phyloP scores from a whole-genome alignment of 2,329 filamentous ascomycete genomes.

The Aspergillus persii region DNA sequence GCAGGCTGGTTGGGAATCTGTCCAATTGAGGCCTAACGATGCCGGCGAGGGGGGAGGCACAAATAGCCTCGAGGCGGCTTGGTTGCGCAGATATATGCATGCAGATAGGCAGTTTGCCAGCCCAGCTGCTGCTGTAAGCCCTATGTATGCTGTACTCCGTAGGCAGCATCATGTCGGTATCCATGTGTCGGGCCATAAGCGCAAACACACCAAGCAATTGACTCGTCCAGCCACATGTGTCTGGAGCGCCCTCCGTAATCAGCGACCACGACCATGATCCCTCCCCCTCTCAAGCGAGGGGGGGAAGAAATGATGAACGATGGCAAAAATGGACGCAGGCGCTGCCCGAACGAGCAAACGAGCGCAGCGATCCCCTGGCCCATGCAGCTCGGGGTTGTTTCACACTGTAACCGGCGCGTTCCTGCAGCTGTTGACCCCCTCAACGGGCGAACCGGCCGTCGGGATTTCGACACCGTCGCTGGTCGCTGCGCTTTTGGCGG shows the following conservation, averaged over 20 bases:
- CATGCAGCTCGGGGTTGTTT: slow-evolving; percentile 11
- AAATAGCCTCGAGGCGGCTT: too few relatives aligned
- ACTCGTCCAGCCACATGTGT: neutral
- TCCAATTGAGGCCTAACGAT: too few relatives aligned
- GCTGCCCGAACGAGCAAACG: neutral
- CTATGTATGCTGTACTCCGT: neutral
- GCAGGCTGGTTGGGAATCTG: too few relatives aligned
- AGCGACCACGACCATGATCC: too few relatives aligned
- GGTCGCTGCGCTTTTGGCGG: neutral
- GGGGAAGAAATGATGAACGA: neutral
- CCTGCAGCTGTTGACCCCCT: neutral
- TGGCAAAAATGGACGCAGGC: neutral
- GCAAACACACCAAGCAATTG: neutral
- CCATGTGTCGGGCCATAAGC: too few relatives aligned
- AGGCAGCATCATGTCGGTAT: too few relatives aligned
- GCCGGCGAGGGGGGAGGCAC: too few relatives aligned
- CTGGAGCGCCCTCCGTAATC: neutral
- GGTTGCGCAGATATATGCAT: too few relatives aligned
- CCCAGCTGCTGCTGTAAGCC: too few relatives aligned
- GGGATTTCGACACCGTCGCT: neutral
- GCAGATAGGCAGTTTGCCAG: too few relatives aligned
- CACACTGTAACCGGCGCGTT: slow-evolving; percentile 14
- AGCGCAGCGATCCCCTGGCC: neutral
- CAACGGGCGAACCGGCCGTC: slow-evolving; percentile 10
- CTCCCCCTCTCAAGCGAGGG: neutral